Evolutionary conservation across 108 stramenopile genomes (phyloP).

Genomic region (Poteriospumella lacustris): DNA sequence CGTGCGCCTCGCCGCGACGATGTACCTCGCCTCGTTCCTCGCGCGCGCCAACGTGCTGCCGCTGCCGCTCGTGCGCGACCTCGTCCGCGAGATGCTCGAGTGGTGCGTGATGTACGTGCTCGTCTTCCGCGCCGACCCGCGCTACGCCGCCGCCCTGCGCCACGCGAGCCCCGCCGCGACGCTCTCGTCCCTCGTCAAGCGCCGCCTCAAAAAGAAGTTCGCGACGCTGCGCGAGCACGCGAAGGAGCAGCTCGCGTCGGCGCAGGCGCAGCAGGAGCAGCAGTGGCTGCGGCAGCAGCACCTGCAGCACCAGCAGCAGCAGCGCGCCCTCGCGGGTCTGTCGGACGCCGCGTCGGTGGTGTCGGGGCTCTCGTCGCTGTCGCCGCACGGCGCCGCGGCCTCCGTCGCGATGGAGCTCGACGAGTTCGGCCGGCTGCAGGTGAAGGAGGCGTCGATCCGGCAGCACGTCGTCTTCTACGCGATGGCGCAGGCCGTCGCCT

Average conservation of each 20-base stretch:
- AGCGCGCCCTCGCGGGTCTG: too few species aligned
- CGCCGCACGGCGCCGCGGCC: background rate
- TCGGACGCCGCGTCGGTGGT: too few species aligned
- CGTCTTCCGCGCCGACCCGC: too few species aligned
- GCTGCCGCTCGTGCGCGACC: slow-evolving; percentile 67
- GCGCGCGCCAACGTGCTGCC: slow-evolving; percentile 73
- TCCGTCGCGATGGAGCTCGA: background rate
- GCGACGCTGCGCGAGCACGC: too few species aligned
- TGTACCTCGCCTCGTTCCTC: slow-evolving; percentile 90
- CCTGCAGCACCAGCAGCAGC: too few species aligned
- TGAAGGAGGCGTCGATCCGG: background rate
- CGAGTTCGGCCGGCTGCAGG: slow-evolving; percentile 3
- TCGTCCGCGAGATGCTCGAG: slow-evolving; percentile 66
- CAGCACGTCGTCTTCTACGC: slow-evolving; percentile 82
- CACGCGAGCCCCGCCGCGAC: background rate
- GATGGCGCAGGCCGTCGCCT: slow-evolving; percentile 87
- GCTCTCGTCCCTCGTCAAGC: too few species aligned
- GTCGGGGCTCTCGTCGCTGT: background rate
- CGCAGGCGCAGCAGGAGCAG: background rate
- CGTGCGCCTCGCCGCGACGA: slow-evolving; percentile 73
- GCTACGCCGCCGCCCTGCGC: too few species aligned
- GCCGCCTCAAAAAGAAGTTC: too few species aligned
- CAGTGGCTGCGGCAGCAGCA: too few species aligned
- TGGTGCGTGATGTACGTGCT: slow-evolving; percentile 78
- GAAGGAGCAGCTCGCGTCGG: background rate